Conservation (phyloP, 2,329 filamentous ascomycete genomes). For the Aspergillus sp. region DNA sequence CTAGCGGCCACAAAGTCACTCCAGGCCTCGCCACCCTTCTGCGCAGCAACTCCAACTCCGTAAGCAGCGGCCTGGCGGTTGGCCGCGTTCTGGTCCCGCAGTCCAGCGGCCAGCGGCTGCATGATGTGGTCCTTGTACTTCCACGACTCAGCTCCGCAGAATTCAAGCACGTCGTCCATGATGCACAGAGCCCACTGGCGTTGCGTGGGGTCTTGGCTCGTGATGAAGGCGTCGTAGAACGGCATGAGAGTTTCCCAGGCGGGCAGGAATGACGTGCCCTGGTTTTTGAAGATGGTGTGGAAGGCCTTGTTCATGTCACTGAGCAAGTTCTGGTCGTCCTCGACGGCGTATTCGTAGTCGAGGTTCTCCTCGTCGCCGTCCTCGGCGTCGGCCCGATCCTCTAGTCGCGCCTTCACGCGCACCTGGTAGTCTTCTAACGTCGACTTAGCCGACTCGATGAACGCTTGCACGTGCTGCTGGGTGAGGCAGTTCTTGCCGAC, state of each 20-base stretch:
- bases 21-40: slow-evolving; percentile 85
- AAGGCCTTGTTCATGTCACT: slow-evolving; percentile 99
- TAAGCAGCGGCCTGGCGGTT: slow-evolving; percentile 96
- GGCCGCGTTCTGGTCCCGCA: slow-evolving; percentile 80
- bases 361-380: slow-evolving; percentile 89
- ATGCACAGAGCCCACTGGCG: slow-evolving; percentile 99
- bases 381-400: slow-evolving; percentile 79
- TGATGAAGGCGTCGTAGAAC: slow-evolving; percentile 84
- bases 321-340: slow-evolving; percentile 93
- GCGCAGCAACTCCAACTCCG: slow-evolving; percentile 90
- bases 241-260: slow-evolving; percentile 82
- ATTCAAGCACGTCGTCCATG: slow-evolving; percentile 96
- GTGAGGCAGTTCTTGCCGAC: slow-evolving; percentile 82
- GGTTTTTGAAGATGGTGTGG: slow-evolving; percentile 98
- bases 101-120: slow-evolving; percentile 80
- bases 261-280: slow-evolving; percentile 78
- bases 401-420: slow-evolving; percentile 77
- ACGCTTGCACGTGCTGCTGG: slow-evolving; percentile 75
- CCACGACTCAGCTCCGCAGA: slow-evolving; percentile 86
- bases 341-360: slow-evolving; percentile 84
- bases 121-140: slow-evolving; percentile 84
- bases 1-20: slow-evolving; percentile 80
- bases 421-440: slow-evolving; percentile 91
- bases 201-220: slow-evolving; percentile 79
- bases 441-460: slow-evolving; percentile 81